Evolutionary conservation across 2,329 filamentous ascomycete genomes (phyloP).

Genomic region (Penicillium digitatum): DNA sequence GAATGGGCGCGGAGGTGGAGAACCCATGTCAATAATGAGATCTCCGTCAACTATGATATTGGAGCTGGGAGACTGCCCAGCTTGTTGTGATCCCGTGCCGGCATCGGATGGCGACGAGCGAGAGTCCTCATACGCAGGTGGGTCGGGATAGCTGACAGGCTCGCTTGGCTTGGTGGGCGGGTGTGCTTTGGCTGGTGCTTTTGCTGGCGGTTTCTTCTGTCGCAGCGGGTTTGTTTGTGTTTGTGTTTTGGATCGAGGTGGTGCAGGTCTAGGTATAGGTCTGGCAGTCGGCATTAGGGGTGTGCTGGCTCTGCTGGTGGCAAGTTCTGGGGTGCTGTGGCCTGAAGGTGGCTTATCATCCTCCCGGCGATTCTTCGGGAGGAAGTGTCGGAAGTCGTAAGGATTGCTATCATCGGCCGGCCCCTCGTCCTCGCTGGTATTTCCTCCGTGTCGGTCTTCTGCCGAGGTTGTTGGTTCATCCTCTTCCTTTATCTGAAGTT

Average conservation of each 20-base stretch:
- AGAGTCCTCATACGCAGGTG: conserved; percentile 23
- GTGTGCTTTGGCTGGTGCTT: conserved; percentile 20
- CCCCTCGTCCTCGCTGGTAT: conserved; percentile 40
- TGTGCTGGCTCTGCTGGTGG: conserved; percentile 33
- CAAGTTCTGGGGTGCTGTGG: conserved; percentile 37
- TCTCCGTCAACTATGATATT: conserved; percentile 47
- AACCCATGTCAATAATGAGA: conserved; percentile 49
- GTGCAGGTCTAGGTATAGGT: conserved; percentile 25
- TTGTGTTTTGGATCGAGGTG: conserved; percentile 27
- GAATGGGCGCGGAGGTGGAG: conserved; percentile 42
- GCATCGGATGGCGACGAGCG: conserved; percentile 34
- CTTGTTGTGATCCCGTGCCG: conserved; percentile 31
- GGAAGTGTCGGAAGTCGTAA: conserved; percentile 49
- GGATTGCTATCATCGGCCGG: conserved; percentile 45
- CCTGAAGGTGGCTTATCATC: conserved; percentile 35
- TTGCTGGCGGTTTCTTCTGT: conserved; percentile 24
- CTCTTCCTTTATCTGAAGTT: conserved; percentile 50
- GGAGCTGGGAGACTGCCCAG: conserved; percentile 34
- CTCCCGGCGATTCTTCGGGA: conserved; percentile 40
- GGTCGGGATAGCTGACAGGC: conserved; percentile 25
- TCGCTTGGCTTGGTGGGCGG: conserved; percentile 12
- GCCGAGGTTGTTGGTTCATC: conserved; percentile 33
- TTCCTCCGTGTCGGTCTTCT: conserved; percentile 32
- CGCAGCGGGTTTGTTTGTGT: conserved; percentile 35
- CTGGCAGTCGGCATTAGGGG: conserved; percentile 32